These are phyloP conservation scores for Paspalum vaginatum DNA, from an alignment of 176 grass and related monocot genomes.

Conservation along the genomic window DNA sequence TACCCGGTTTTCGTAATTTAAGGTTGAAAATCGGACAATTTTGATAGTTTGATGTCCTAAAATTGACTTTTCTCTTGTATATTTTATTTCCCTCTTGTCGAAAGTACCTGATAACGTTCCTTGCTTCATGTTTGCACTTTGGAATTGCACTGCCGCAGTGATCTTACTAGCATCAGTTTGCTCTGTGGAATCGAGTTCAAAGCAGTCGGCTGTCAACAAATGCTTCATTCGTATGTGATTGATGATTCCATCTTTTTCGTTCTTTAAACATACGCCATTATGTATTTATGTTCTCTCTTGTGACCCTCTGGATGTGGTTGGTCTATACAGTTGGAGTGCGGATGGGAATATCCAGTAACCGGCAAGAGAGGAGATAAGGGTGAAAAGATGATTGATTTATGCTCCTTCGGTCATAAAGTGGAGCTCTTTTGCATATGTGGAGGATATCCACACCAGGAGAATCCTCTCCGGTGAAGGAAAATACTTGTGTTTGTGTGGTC, in stretches of 20 bases:
- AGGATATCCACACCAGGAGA: conserved; percentile 41
- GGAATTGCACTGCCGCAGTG: background rate
- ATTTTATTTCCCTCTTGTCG: background rate
- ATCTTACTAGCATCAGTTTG: background rate
- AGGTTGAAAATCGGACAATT: too few relatives aligned
- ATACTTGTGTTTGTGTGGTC: conserved; percentile 32
- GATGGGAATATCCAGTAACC: conserved; percentile 57
- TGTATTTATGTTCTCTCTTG: conserved; percentile 1
- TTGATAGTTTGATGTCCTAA: too few relatives aligned
- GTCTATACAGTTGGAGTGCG: conserved; percentile 14
- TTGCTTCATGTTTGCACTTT: conserved; percentile 26
- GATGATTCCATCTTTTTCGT: conserved; percentile 13
- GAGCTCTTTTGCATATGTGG: conserved; percentile 36
- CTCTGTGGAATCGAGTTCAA: conserved; percentile 3
- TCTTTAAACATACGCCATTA: background rate
- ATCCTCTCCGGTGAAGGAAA: conserved; percentile 56
- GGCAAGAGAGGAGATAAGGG: conserved; percentile 54
- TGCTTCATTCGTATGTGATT: background rate
- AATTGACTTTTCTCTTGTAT: too few relatives aligned
- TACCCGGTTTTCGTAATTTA: too few relatives aligned
- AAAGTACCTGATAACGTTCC: conserved; percentile 1
- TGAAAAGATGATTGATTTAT: conserved; percentile 36
- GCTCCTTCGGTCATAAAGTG: conserved; percentile 40
- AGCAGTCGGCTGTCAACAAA: background rate
- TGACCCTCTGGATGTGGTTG: background rate